Evolutionary conservation across 805 yeast genomes (phyloP), one percentile per base, ranked within the genome.

Genomic region (Saitoella complicata): DNA sequence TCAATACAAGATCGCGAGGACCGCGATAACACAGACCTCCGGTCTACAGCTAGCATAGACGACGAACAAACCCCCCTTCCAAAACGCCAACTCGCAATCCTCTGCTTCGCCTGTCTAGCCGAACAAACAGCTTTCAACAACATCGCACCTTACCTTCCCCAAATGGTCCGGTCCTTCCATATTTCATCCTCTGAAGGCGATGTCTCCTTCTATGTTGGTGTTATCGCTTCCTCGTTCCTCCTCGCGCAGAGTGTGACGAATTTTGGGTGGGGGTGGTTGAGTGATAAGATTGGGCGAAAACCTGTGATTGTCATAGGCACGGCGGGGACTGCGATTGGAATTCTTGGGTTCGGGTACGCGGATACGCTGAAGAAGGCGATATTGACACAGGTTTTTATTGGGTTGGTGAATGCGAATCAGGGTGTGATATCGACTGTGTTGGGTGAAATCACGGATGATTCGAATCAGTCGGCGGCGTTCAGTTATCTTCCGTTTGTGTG

Each of bases 401-500:
- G 84, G 0, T 58, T 70, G 2, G 58, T 76, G 38, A 77, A 76
- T 54, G 84, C 82, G 5, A 77, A 77, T 54, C 72, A 75, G 6
- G 76, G 78, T 0, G 80, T 77, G n/a, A 54, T 77, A 32, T 61
- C 83, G 55, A 77, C 83, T 0, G 59, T 68, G 41, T 64, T 77
- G 39, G 83, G 81, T 2, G 84, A 77, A 54, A 58, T 74, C 10
- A 60, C 60, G 1, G 72, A 76, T 46, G 63, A 73, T 43, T 62
- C 65, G 34, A 81, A 76, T 54, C 80, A 76, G 55, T 78, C 80
- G 7, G 45, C 75, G 6, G 81, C 81, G 1, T 75, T 77, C 52
- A 68, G 76, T 38, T 70, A 74, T 2, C 64, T 77, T 58, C 82
- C 84, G 0, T 57, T 77, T 35, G 59, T 77, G 9, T 78, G 74